Conservation (phyloP, 2,329 filamentous ascomycete species). For the Colletotrichum nymphaeae region DNA sequence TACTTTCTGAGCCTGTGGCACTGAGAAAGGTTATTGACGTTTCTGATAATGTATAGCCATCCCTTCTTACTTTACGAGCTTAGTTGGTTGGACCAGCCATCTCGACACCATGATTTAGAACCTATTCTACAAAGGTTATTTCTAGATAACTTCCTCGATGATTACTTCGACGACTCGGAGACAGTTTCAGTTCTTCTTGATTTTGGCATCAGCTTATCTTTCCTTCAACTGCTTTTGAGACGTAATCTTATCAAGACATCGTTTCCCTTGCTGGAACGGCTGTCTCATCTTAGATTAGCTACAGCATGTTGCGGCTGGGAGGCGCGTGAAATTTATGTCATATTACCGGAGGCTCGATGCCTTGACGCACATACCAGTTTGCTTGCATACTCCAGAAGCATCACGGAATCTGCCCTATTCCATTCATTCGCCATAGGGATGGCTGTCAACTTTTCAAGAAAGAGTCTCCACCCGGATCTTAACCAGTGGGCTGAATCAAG, state of each 20-base stretch:
- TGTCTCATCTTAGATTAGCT: neutral
- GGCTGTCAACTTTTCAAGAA: neutral
- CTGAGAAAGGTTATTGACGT: too few relatives aligned
- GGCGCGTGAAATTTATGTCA: neutral
- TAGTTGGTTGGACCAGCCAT: fast-evolving
- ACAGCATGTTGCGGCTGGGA: neutral
- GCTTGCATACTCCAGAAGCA: neutral
- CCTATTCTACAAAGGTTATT: neutral
- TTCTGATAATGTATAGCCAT: neutral
- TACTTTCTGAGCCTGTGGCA: too few relatives aligned
- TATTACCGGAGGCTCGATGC: neutral
- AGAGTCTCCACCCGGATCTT: too few relatives aligned
- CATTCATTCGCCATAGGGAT: neutral
- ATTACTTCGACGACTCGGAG: fast-evolving
- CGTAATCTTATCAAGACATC: neutral
- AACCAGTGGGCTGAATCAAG: neutral
- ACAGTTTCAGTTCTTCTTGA: fast-evolving
- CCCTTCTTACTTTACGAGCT: neutral
- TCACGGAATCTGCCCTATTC: neutral
- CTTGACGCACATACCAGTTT: fast-evolving
- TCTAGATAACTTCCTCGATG: neutral
- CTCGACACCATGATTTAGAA: neutral
- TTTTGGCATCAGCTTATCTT: neutral
- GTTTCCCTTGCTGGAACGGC: neutral
- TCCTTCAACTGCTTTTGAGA: neutral